Evolutionary conservation across 164 flowering plant genomes (phyloP), one percentile per base, ranked within the genome.

Genomic region (Buxus sempervirens): DNA sequence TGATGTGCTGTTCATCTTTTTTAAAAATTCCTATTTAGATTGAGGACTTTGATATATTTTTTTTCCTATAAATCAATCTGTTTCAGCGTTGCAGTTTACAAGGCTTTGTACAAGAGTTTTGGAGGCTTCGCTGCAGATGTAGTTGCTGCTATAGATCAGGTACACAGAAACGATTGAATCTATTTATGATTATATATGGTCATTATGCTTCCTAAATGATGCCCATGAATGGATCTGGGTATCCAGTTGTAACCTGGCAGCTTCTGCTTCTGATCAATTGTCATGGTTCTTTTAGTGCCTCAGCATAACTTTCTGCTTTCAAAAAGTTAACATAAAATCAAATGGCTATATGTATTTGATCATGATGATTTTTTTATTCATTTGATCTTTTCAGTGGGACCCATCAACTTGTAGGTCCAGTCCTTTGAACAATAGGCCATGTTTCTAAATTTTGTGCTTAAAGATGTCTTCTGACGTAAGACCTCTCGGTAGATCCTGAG

Each of bases 61-160:
- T 23, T 45, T 69, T 65, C n/a, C 24, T 22, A 25, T 64, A 5
- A 64, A 24, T 55, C 38, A 23, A 41, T 54, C 19, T 48, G 58
- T 73, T 82, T 76, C 75, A 92, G 99, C 76, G 76, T 95, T 76
- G 93, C 97, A 73, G 85, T 95, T 70, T 92, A 95, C 82, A 95
- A 95, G 86, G 93, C 99, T 60, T 69, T 95, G 66, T 95, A 92
- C 84, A 95, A 90, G 81, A 85, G 97, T 72, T 95, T 95, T 70
- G 99, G 99, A 74, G 99, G 99, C 62, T 95, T 95, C 75, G 97
- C 97, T 74, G 99, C 99, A 16, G 99, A 95, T 83, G 97, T 95
- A 67, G 99, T 95, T 76, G 98, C 99, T 71, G 97, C 99, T 54
- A 90, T 95, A 68, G 99, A 92, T 72, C 98, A 90, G 96, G 99